Percentiles rank a stretch among this genome's conserved stretches.
phyloP scores from a whole-genome alignment of 2,329 filamentous ascomycete species.

The Lasiodiplodia hormozganensis region DNA sequence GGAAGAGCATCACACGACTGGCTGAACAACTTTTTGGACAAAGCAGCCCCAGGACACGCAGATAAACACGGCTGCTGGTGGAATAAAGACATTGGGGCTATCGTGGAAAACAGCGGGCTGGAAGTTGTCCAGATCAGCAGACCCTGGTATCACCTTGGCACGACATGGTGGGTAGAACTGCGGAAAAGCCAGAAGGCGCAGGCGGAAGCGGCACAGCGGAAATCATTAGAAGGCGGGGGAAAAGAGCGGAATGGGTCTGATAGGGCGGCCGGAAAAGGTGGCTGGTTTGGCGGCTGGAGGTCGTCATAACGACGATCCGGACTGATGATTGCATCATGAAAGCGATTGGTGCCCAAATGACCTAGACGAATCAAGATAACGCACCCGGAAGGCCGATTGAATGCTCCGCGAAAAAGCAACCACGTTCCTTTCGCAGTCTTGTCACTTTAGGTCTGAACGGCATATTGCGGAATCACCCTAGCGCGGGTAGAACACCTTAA shows the following conservation, averaged over 20 bases:
- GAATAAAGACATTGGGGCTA: constrained; percentile 59
- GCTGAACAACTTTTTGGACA: constrained; percentile 56
- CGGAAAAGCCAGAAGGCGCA: constrained; percentile 26
- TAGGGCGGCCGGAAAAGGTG: constrained; percentile 3
- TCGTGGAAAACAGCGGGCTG: constrained; percentile 56
- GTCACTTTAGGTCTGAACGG: neutral
- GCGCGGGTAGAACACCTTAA: constrained; percentile 17
- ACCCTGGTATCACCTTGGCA: constrained; percentile 52
- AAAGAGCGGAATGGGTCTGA: neutral
- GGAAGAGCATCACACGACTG: constrained; percentile 56
- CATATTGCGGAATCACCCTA: neutral
- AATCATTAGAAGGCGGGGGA: neutral
- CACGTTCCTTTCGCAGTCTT: too few species aligned
- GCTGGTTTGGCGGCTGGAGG: constrained; percentile 25
- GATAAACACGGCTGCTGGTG: constrained; percentile 60
- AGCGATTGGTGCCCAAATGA: neutral
- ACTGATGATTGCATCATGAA: neutral
- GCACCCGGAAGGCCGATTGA: neutral
- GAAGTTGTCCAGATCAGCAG: constrained; percentile 55
- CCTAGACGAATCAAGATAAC: neutral
- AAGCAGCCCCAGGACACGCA: constrained; percentile 55
- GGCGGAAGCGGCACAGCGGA: constrained; percentile 19
- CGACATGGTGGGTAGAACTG: constrained; percentile 58
- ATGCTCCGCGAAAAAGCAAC: neutral
- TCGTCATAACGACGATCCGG: neutral